Evolutionary conservation across 345 rosid genomes (phyloP), one percentile per base, ranked within the genome.

Genomic region (Ailanthus altissimus): DNA sequence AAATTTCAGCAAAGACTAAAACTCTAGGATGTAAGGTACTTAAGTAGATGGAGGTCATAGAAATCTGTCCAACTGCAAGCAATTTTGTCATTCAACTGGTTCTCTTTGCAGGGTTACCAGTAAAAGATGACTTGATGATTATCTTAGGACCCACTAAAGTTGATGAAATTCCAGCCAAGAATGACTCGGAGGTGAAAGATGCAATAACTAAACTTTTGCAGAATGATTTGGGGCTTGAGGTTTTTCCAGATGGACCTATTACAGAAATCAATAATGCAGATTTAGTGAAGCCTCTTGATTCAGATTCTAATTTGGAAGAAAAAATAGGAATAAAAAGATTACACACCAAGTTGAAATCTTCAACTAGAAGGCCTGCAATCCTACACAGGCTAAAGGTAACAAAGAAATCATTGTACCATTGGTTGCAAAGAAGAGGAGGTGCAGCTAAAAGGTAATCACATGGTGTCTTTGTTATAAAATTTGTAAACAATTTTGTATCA

Each of bases 121-220:
- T 93, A 16, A 84, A 78, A 76, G 97, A 93, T 79, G 98, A 96
- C 81, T 25, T 92, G 77, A 71, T 81, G 86, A 96, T 96, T 72
- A 86, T 89, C 70, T 65, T 92, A 77, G 99, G 93, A 82, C 84
- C 74, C 49, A 70, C 57, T 62, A 82, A 85, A 79, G 70, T 73
- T 20, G 72, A 78, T 67, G 60, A 59, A 28, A 80, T 73, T 72
- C 80, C 84, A 68, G 75, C 74, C 62, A 73, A 80, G 71, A 60
- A 70, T 36, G 80, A 76, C 25, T 51, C 75, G 8, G 87, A 75
- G 83, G 86, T 90, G 75, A 89, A 86, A 85, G 78, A 84, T 80
- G 90, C 84, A 56, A 77, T 92, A 67, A 77, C 83, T 40, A 82
- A 84, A 72, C 90, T 96, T 79, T 83, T 93, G 79, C 79, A 81